Percentiles rank a stretch among this genome's conserved stretches.
Conservation (phyloP, 169 alveolate genomes). For the Eimeria sp. region DNA sequence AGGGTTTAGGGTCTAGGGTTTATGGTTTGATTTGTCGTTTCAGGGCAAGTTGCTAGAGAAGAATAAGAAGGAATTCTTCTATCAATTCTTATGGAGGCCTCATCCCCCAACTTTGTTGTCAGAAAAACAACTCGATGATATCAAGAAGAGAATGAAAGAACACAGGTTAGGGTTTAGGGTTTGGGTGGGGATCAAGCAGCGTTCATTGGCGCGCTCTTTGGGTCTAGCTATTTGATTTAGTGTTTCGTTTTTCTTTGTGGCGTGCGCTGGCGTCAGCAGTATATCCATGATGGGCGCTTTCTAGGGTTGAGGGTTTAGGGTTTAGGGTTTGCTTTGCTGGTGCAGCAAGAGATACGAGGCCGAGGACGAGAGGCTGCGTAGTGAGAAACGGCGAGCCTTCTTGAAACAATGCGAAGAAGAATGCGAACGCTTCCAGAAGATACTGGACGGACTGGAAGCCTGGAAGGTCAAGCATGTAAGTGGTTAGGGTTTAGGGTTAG, state of each 20-base stretch:
- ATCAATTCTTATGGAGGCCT: constrained; percentile 94
- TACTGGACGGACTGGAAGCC: constrained; percentile 73
- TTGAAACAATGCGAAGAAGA: constrained; percentile 72
- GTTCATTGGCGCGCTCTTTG: too few relatives aligned
- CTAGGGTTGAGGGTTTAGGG: neutral
- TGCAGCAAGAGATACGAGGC: constrained; percentile 83
- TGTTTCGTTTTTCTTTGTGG: neutral
- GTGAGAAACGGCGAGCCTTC: constrained; percentile 80
- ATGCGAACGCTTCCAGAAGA: constrained; percentile 65
- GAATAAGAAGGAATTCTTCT: constrained; percentile 90
- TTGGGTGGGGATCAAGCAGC: too few relatives aligned
- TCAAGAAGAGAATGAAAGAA: constrained; percentile 92
- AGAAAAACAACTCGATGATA: constrained; percentile 89
- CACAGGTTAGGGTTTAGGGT: constrained; percentile 85
- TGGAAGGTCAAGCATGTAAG: constrained; percentile 80
- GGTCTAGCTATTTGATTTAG: neutral
- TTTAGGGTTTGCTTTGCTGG: neutral
- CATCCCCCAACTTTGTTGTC: constrained; percentile 93
- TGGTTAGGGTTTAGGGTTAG: constrained; percentile 2
- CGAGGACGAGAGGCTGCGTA: constrained; percentile 82
- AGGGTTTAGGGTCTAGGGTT: constrained; percentile 89
- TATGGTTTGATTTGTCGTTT: constrained; percentile 86
- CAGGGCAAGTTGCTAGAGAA: constrained; percentile 93
- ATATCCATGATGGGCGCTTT: too few relatives aligned
- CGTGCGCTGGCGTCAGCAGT: neutral